Evolutionary conservation across 116 monocot genomes (phyloP), one percentile per base, ranked within the genome.

Genomic region (Trichopus zeylanicus): DNA sequence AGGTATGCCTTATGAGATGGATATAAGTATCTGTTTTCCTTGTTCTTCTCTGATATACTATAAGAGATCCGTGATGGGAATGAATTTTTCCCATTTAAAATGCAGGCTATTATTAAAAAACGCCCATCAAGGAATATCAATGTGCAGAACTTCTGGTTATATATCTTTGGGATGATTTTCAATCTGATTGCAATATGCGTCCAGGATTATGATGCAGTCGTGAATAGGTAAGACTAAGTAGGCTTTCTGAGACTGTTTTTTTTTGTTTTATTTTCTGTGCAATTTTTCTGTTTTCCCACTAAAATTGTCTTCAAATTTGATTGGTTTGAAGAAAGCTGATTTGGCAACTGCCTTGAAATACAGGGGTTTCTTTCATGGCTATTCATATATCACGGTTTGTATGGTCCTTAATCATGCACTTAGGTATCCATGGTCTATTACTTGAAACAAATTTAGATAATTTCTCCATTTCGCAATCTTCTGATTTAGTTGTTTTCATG

Each of bases 321-420:
- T n/a, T n/a, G n/a, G n/a, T n/a, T n/a, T n/a, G n/a, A n/a, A n/a
- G n/a, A n/a, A n/a, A n/a, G n/a, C n/a, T n/a, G n/a, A n/a, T n/a
- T n/a, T n/a, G n/a, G n/a, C n/a, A n/a, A n/a, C n/a, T n/a, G n/a
- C n/a, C 19, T 60, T 56, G 51, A 34, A 19, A 32, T 60, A 34
- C 79, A 97, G 97, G 64, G 97, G 97, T 29, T 97, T 97, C 72
- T 97, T 97, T 58, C 87, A 91, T 82, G 97, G 97, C 29, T 97
- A 91, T 67, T 73, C 97, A 11, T 72, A 81, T 37, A 81, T 97
- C 53, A 97, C 91, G 13, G 64, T 75, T 49, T 86, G 76, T 72
- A 97, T 97, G 97, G 78, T 97, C 75, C 72, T 97, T 13, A 97
- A 97, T 67, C 97, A 97, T 67, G 97, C 97, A 28, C 73, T 97